Base-by-base conservation (phyloP, 1,139 yeast species). In the Candida tunisiensis region DNA sequence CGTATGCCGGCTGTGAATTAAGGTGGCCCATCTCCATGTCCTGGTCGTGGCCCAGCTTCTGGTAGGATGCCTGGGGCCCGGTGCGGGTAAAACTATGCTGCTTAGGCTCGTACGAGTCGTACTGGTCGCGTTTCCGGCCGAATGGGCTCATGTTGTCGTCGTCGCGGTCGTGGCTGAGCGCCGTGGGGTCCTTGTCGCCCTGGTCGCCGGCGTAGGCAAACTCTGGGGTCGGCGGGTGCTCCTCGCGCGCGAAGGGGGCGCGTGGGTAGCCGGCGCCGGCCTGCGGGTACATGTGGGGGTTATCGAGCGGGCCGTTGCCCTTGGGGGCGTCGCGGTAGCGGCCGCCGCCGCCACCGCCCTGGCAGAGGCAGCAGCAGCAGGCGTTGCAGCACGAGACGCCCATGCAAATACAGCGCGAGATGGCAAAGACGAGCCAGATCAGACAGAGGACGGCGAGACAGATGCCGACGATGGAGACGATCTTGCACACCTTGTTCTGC, bases 391-490 rank as follows among this genome's bases (percentile, higher is more conserved):
- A 55, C 4, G 47, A 42, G 14, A 50, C 53, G 22, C 67, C 68
- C 25, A 44, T 49, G 33, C 57, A 55, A 25, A 52, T 30, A 33
- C 64, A 59, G 21, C 63, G 49, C 19, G 60, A 31, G 5, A 63
- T 25, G 2, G 53, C 53, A 14, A 58, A 52, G 5, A 61, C 25
- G 2, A 62, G 28, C 60, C 66, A 58, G 8, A 62, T 15, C 1
- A 40, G 28, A 6, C 46, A 14, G 8, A 47, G 25, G 6, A 47
- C 57, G 0, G 71, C 88, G 8, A 79, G 41, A 1, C 61, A 69
- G 2, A 78, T 74, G 5, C 77, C 72, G n/a, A 77, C 75, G 26
- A 79, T 78, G 7, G 79, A 85, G 12, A 74, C 66, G 35, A 77
- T 66, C 45, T 78, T 78, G 51, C 93, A 79, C 21, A 72, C 60